Base-by-base conservation (phyloP, 257 asterid species). In the Mentha longifolia region DNA sequence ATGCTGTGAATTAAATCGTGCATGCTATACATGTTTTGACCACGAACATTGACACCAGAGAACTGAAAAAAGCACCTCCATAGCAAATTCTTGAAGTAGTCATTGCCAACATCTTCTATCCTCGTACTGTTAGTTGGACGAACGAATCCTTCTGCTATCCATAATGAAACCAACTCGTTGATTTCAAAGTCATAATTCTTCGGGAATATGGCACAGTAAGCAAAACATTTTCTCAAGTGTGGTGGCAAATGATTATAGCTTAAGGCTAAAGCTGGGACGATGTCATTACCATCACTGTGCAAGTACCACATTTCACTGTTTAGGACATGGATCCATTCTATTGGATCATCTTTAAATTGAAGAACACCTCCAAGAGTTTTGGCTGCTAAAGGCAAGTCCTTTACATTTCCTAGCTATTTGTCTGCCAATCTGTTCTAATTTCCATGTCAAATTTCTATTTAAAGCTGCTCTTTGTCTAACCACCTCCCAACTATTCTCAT, bases 71-170 rank as follows among this genome's bases (percentile, higher is more conserved):
- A 81, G 25, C 82, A 84, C 78, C 84, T 76, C 59, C 72, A 43
- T 7, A 71, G 3, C 52, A 81, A 67, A 49, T 56, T 81, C 7
- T 63, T 74, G 75, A 84, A 84, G 63, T 77, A 84, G 7, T 73
- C 72, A 10, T 31, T 67, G 7, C 82, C 82, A 57, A 81, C 4
- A 2, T 81, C 83, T 68, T 79, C 89, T 61, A 75, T 46, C 14
- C 74, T 68, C 39, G 11, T 37, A 66, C 62, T 72, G 7, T 80
- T 77, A 37, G 60, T 15, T 3, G 83, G 77, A 50, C 28, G 72
- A 56, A 81, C 55, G 28, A 81, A 72, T 16, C 86, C 86, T 77
- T 81, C 78, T 0, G 83, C 80, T 70, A 81, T 77, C 89, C 86
- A 81, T 9, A 65, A 25, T 35, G 73, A 42, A 3, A 77, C 82